A percentile compares a stretch with the other conserved stretches of the same genome.
phyloP scores from a whole-genome alignment of 2,329 filamentous ascomycete genomes.

The Pleomassaria siparia region DNA sequence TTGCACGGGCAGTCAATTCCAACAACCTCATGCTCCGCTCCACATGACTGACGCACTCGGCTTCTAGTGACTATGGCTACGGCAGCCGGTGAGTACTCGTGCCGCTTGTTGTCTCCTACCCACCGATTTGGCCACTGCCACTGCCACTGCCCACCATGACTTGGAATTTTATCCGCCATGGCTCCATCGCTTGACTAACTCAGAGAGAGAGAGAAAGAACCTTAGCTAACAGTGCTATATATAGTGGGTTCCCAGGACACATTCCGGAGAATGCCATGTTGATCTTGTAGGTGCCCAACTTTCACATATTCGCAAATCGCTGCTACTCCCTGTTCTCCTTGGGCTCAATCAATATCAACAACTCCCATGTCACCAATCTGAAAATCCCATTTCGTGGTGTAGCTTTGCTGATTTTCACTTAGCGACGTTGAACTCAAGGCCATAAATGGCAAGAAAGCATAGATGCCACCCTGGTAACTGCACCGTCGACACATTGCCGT shows the following conservation, averaged over 20 bases:
- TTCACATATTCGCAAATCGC: constrained; percentile 4
- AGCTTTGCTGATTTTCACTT: constrained; percentile 1
- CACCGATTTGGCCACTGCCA: background rate
- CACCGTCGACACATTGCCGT: constrained; percentile 5
- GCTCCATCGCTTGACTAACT: background rate
- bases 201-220: constrained; percentile 7
- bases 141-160: background rate
- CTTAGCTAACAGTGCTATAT: constrained; percentile 5
- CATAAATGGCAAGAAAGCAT: constrained; percentile 56
- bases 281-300: constrained; percentile 70
- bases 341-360: background rate
- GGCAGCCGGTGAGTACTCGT: constrained; percentile 37
- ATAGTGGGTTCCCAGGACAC: constrained; percentile 73
- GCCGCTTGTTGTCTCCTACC: background rate
- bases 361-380: background rate
- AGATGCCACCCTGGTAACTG: constrained; percentile 8
- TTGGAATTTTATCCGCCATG: background rate
- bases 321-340: background rate
- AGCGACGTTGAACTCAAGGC: constrained; percentile 71
- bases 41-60: constrained; percentile 18
- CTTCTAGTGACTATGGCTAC: constrained; percentile 40
- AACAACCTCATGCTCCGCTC: background rate
- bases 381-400: background rate
- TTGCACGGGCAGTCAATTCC: constrained; percentile 1
- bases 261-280: constrained; percentile 76